phyloP scores from a whole-genome alignment of 345 rosid species.

The Trapa incisa region DNA sequence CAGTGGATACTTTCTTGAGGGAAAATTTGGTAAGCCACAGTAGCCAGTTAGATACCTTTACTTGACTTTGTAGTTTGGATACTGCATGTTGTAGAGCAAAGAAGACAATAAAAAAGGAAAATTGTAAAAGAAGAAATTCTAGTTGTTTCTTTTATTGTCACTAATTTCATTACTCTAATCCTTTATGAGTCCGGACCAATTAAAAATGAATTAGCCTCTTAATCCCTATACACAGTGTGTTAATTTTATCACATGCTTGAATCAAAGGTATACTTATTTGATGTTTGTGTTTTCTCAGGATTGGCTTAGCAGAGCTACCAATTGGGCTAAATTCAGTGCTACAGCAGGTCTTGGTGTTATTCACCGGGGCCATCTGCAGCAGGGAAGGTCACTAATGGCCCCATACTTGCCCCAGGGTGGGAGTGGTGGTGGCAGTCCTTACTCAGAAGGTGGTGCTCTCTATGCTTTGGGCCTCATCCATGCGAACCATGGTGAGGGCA shows the following conservation, averaged over 20 bases:
- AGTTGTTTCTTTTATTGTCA: not conserved
- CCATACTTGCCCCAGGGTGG: slow-evolving; percentile 99
- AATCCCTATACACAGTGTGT: not conserved
- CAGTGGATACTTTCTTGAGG: slow-evolving; percentile 95
- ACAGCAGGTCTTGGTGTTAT: slow-evolving; percentile 98
- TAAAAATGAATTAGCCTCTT: not conserved
- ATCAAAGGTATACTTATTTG: not conserved
- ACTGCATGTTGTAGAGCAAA: not conserved
- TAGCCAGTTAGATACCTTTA: not conserved
- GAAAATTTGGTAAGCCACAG: slow-evolving; percentile 61
- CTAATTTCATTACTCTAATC: not conserved
- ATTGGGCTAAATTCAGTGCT: slow-evolving; percentile 99
- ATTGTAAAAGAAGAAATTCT: not conserved
- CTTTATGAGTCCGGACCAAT: not conserved
- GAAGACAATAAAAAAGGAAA: not conserved
- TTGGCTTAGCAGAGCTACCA: slow-evolving; percentile 98
- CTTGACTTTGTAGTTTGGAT: not conserved
- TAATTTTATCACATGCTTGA: not conserved
- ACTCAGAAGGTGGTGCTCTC: slow-evolving; percentile 97
- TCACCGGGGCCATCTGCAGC: slow-evolving; percentile 93
- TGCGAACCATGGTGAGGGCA: slow-evolving; percentile 99
- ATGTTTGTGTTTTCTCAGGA: slow-evolving; percentile 35
- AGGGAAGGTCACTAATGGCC: slow-evolving; percentile 95
- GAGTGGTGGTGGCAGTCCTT: slow-evolving; percentile 92
- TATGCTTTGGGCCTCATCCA: slow-evolving; percentile 98